Evolutionary conservation across 1,139 yeast genomes (phyloP), one percentile per base, ranked within the genome.

Genomic region (Casaregolazyma lundiana): DNA sequence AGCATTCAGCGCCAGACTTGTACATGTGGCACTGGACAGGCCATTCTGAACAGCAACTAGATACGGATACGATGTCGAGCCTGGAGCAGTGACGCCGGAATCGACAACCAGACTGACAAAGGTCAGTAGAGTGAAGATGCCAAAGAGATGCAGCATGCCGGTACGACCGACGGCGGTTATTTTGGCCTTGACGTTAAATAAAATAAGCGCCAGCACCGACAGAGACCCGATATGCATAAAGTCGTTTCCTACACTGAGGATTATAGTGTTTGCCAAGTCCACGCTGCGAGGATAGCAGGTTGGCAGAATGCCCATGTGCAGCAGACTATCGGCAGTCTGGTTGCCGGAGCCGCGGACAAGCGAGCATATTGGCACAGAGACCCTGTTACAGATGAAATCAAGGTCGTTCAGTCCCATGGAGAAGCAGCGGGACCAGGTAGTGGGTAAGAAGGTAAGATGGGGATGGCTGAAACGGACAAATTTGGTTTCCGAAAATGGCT

Each of bases 111-210:
- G 71, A 4, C 90, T 75, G 53, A 82, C 68, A 22, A 84, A 75
- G 8, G 79, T 74, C 55, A 85, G 72, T 1, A 78, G 71, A 37
- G 83, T 69, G 53, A 76, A 72, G 40, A 79, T 58, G 65, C 84
- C 80, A 63, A 81, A 84, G 60, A 86, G 83, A 56, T 77, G 79
- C 48, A 88, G 68, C 81, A 89, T 85, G 61, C 92, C 98, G 13
- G 80, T 73, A 52, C 97, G 74, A 2, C 97, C 97, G 50, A 92
- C 90, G 15, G 97, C 97, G 0, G 97, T 92, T 63, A 85, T 90
- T 69, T 90, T 88, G 50, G 82, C 72, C 59, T 90, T 73, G 40
- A 89, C 81, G 56, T 84, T 83, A 70, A 81, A 84, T n/a, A 89
- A 73, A 50, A 90, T 85, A 55, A 88, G 74, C 45, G 82, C 70